Evolutionary conservation across 129 eudicot species (phyloP).

Genomic region (Smallanthus sonchifolius): DNA sequence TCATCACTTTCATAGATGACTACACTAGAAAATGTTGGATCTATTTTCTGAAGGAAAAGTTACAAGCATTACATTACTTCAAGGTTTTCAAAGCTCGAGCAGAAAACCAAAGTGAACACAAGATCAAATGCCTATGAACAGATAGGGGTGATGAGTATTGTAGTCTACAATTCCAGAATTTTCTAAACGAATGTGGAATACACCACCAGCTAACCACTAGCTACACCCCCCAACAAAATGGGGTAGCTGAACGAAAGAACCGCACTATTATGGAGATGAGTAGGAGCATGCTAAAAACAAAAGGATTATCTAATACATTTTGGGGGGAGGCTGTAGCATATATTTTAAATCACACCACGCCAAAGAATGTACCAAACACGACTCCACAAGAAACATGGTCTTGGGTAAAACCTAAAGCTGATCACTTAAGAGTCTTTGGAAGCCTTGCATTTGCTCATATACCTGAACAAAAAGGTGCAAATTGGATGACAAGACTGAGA

Average conservation of each 20-base stretch:
- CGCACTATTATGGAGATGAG: not conserved
- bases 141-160: not conserved
- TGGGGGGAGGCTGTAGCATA: not conserved
- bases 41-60: not conserved
- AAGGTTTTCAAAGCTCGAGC: not conserved
- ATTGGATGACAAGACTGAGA: not conserved
- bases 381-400: conserved; percentile 22
- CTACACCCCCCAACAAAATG: not conserved
- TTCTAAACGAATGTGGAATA: not conserved
- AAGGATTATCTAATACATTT: not conserved
- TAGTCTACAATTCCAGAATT: not conserved
- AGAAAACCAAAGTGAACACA: not conserved
- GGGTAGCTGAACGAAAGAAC: not conserved
- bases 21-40: not conserved
- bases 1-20: not conserved
- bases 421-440: not conserved
- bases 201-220: not conserved
- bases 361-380: not conserved
- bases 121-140: not conserved
- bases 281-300: not conserved
- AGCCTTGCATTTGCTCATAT: conserved; percentile 2
- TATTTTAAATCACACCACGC: not conserved
- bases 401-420: not conserved
- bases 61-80: not conserved
- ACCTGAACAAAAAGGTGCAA: not conserved